Conservation (phyloP, 2,329 filamentous ascomycete species). For the Talaromyces sp. region DNA sequence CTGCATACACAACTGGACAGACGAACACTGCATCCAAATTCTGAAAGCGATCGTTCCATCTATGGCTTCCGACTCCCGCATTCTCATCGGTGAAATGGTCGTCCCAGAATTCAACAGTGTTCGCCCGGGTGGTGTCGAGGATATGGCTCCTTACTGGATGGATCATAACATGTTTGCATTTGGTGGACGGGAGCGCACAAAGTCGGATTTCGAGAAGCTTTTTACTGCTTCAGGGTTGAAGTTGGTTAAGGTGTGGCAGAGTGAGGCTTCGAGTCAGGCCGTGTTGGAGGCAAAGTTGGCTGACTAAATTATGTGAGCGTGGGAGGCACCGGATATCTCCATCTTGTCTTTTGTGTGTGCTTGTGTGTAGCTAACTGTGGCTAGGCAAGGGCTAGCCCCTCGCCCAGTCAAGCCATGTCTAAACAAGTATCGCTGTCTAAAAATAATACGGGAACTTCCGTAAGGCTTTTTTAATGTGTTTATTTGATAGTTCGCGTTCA, state of each 20-base stretch:
- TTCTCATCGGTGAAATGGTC: constrained; percentile 47
- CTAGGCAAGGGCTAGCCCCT: neutral
- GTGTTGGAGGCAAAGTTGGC: constrained; percentile 19
- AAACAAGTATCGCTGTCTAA: neutral
- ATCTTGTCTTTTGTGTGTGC: neutral
- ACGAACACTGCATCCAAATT: constrained; percentile 22
- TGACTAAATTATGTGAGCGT: neutral
- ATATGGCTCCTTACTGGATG: constrained; percentile 30
- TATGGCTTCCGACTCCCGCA: constrained; percentile 33
- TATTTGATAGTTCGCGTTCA: neutral
- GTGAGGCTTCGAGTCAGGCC: constrained; percentile 19
- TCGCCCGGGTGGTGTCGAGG: constrained; percentile 22
- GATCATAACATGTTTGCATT: constrained; percentile 31
- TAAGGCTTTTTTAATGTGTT: neutral
- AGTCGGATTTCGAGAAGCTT: constrained; percentile 25
- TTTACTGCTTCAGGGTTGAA: constrained; percentile 24
- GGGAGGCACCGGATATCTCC: neutral
- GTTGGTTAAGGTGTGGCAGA: constrained; percentile 26
- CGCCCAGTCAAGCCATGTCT: neutral
- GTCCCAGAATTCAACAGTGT: constrained; percentile 29
- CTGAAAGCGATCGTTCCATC: constrained; percentile 30
- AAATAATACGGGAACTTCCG: neutral
- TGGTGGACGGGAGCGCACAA: constrained; percentile 30
- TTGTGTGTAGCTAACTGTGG: neutral
- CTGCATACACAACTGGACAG: constrained; percentile 28